Conservation (phyloP, 345 rosid genomes). For the Raphanus sativus region DNA sequence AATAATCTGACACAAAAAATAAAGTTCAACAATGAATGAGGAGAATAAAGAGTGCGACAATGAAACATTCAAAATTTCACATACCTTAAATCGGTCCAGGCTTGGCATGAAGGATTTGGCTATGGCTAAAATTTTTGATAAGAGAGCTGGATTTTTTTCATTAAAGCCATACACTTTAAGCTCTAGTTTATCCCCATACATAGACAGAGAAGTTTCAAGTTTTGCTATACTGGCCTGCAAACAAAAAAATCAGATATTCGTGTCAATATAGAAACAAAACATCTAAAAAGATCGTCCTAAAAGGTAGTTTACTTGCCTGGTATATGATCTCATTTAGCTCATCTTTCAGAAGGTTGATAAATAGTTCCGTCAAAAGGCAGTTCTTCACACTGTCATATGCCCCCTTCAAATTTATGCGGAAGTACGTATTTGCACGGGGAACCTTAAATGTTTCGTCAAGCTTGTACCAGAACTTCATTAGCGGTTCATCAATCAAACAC, state of each 20-base stretch:
- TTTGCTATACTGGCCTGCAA: conserved; percentile 93
- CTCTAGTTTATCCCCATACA: conserved; percentile 76
- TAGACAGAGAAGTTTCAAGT: conserved; percentile 77
- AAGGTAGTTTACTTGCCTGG: conserved; percentile 57
- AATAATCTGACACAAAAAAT: background rate
- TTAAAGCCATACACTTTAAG: conserved; percentile 89
- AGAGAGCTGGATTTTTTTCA: conserved; percentile 74
- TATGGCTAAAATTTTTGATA: conserved; percentile 64
- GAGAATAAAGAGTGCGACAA: conserved; percentile 1
- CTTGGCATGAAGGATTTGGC: conserved; percentile 78
- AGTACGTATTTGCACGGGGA: conserved; percentile 89
- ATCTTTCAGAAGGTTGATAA: conserved; percentile 84
- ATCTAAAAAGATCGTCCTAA: conserved; percentile 14
- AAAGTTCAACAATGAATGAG: background rate
- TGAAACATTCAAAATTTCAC: conserved; percentile 1
- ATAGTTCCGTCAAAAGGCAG: conserved; percentile 78
- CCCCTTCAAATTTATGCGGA: conserved; percentile 80
- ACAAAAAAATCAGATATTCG: background rate
- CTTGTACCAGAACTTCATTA: conserved; percentile 94
- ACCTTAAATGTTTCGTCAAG: conserved; percentile 75
- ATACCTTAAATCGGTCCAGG: conserved; percentile 78
- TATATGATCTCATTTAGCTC: conserved; percentile 86
- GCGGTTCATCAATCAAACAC: conserved; percentile 74
- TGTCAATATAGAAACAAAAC: conserved; percentile 19
- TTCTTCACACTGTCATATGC: conserved; percentile 65